phyloP scores from a whole-genome alignment of 495 filamentous ascomycete genomes.

The Daldinia childiae region DNA sequence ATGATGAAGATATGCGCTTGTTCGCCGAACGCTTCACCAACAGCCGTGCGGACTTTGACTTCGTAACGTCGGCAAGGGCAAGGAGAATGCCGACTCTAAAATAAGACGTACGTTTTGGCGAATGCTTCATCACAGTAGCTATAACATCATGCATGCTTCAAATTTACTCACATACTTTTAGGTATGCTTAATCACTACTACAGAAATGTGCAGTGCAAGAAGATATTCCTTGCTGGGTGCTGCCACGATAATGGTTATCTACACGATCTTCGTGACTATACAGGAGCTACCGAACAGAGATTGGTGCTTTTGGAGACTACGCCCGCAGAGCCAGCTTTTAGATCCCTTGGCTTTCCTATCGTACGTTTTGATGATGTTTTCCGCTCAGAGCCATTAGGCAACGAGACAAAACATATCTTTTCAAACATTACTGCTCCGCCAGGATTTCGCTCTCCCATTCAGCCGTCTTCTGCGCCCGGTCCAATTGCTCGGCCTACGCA shows the following conservation, averaged over 20 bases:
- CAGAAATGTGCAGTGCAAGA: conserved; percentile 47
- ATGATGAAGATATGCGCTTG: conserved; percentile 42
- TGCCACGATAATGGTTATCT: conserved; percentile 50
- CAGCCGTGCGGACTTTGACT: conserved; percentile 47
- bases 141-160: background rate
- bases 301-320: conserved; percentile 47
- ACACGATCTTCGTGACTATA: conserved; percentile 47
- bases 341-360: conserved; percentile 44
- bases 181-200: conserved; percentile 48
- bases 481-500: conserved; percentile 43
- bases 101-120: conserved; percentile 42
- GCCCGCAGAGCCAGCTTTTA: conserved; percentile 45
- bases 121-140: background rate
- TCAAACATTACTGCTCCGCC: conserved; percentile 13
- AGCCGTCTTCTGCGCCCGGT: conserved; percentile 23
- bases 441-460: conserved; percentile 32
- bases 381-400: conserved; percentile 43
- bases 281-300: conserved; percentile 32
- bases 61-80: conserved; percentile 49
- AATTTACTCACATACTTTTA: conserved; percentile 21
- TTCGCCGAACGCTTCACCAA: conserved; percentile 49
- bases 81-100: conserved; percentile 49
- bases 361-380: conserved; percentile 47
- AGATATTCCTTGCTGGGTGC: conserved; percentile 45
- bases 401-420: conserved; percentile 40